These are phyloP conservation scores for Eucalyptus curtisii DNA, from an alignment of 345 rosid genomes.

Conservation along the genomic window DNA sequence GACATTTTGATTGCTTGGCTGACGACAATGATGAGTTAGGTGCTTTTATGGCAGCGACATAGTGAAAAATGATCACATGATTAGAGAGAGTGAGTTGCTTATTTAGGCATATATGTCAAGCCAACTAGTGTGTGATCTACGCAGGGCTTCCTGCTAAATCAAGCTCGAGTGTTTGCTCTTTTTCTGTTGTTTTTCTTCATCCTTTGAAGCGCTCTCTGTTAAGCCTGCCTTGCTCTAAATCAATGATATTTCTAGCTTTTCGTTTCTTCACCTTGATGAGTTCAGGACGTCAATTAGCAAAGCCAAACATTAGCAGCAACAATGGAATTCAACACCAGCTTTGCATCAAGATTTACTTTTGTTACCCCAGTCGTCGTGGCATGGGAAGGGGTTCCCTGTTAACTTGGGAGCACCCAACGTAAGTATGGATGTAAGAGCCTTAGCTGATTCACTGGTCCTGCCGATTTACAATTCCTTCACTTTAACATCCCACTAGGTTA, in stretches of 20 bases:
- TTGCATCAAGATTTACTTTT: background rate
- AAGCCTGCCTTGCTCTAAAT: background rate
- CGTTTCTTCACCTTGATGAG: background rate
- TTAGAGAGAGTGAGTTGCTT: background rate
- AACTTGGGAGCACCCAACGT: background rate
- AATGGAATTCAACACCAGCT: background rate
- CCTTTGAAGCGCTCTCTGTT: background rate
- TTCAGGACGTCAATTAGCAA: background rate
- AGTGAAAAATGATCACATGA: background rate
- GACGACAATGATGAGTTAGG: background rate
- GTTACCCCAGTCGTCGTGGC: background rate
- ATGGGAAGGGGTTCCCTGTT: background rate
- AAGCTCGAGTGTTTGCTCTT: background rate
- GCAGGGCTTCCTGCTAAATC: background rate
- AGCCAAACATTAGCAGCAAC: background rate
- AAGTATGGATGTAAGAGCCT: background rate
- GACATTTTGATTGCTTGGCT: background rate
- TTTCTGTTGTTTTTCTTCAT: background rate
- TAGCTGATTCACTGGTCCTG: background rate
- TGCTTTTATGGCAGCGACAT: background rate
- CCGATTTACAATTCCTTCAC: background rate
- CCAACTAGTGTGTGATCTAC: background rate
- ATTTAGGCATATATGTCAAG: background rate
- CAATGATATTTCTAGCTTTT: background rate
- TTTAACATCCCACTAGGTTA: background rate